Evolutionary conservation across 345 rosid genomes (phyloP).

Genomic region (Rubroshorea leprosula): DNA sequence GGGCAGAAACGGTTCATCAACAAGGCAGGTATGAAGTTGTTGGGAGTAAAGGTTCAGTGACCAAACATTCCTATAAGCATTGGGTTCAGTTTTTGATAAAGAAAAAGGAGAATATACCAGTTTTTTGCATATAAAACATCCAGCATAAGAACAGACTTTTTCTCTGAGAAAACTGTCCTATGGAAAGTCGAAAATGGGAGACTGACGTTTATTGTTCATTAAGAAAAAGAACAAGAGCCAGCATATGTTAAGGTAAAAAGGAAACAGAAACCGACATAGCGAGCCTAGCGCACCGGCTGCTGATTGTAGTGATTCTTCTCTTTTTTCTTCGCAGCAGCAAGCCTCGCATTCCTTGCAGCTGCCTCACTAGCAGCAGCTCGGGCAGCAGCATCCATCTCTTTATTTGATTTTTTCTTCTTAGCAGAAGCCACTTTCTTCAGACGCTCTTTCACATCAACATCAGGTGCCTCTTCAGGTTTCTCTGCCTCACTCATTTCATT

Average conservation of each 20-base stretch:
- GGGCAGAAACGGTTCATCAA: background rate
- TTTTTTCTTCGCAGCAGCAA: slow-evolving; percentile 82
- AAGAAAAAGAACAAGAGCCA: slow-evolving; percentile 16
- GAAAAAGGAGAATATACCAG: background rate
- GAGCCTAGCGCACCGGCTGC: slow-evolving; percentile 58
- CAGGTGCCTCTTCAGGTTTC: slow-evolving; percentile 37
- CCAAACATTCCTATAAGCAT: background rate
- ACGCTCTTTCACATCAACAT: slow-evolving; percentile 55
- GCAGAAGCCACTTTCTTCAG: slow-evolving; percentile 49
- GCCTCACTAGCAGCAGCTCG: slow-evolving; percentile 70
- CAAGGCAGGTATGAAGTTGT: slow-evolving; percentile 1
- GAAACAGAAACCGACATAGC: slow-evolving; percentile 1
- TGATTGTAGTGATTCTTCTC: slow-evolving; percentile 84
- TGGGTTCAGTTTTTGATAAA: background rate
- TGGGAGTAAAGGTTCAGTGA: background rate
- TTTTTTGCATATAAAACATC: background rate
- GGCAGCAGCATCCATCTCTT: slow-evolving; percentile 72
- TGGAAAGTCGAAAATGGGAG: slow-evolving; percentile 18
- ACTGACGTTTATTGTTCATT: slow-evolving; percentile 28
- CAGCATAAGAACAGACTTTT: background rate
- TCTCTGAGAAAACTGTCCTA: slow-evolving; percentile 7
- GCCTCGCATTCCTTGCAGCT: slow-evolving; percentile 63
- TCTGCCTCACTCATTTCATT: slow-evolving; percentile 30
- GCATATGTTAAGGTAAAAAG: slow-evolving; percentile 13
- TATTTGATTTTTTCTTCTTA: slow-evolving; percentile 74